phyloP scores from a whole-genome alignment of 306 rosid genomes.

The Vigna radiata region DNA sequence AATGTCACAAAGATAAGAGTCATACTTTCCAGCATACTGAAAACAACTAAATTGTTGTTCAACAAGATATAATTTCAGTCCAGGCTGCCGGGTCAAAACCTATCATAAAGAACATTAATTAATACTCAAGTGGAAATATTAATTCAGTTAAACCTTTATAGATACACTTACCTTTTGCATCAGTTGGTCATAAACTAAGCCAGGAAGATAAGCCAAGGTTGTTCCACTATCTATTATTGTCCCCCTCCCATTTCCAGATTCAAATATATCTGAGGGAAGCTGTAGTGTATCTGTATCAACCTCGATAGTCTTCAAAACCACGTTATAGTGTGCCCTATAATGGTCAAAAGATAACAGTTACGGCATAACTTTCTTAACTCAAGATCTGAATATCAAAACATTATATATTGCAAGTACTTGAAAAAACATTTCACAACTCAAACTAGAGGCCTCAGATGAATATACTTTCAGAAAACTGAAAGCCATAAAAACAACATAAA shows the following conservation, averaged over 20 bases:
- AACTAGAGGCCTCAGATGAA: slow-evolving; percentile 14
- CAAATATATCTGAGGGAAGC: slow-evolving; percentile 80
- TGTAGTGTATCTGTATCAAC: slow-evolving; percentile 71
- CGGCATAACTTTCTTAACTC: slow-evolving; percentile 46
- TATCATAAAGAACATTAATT: slow-evolving; percentile 51
- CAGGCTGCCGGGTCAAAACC: slow-evolving; percentile 72
- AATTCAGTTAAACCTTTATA: slow-evolving; percentile 29
- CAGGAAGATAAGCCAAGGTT: slow-evolving; percentile 87
- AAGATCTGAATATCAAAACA: slow-evolving; percentile 41
- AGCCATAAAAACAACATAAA: slow-evolving; percentile 1
- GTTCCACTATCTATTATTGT: slow-evolving; percentile 97
- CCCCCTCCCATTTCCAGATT: slow-evolving; percentile 65
- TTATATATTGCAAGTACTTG: slow-evolving; percentile 24
- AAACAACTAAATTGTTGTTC: slow-evolving; percentile 77
- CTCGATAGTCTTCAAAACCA: slow-evolving; percentile 75
- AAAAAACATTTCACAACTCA: slow-evolving; percentile 27
- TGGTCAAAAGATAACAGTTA: slow-evolving; percentile 52
- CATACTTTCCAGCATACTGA: slow-evolving; percentile 65
- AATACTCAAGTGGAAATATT: slow-evolving; percentile 41
- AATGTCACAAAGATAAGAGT: slow-evolving; percentile 40
- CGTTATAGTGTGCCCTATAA: slow-evolving; percentile 92
- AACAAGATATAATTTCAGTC: slow-evolving; percentile 62
- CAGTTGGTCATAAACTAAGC: slow-evolving; percentile 59
- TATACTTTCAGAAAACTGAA: slow-evolving; percentile 25
- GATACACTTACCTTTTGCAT: slow-evolving; percentile 58